phyloP scores from a whole-genome alignment of 176 grass and related monocot species.

The Oryza punctata region DNA sequence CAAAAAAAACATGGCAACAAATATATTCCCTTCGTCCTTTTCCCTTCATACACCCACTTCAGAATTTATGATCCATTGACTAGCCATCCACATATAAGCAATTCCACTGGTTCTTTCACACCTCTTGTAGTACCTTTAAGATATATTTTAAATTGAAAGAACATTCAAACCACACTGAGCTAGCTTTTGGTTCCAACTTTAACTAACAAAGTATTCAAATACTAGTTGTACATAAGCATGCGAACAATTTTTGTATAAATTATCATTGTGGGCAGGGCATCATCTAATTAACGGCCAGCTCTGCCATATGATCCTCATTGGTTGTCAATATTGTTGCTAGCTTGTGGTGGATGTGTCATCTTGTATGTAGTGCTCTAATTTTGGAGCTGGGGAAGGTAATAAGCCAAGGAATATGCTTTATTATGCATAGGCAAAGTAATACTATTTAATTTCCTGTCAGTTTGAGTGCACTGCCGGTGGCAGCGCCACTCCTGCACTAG shows the following conservation, averaged over 20 bases:
- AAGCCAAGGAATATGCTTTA: background rate
- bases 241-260: background rate
- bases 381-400: background rate
- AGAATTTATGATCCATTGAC: slow-evolving; percentile 27
- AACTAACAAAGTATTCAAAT: background rate
- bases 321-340: background rate
- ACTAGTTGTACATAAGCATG: background rate
- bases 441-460: background rate
- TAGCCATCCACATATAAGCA: slow-evolving; percentile 13
- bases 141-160: background rate
- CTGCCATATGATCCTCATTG: background rate
- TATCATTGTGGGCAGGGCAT: background rate
- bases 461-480: background rate
- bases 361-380: background rate
- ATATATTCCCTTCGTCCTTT: background rate
- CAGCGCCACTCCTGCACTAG: background rate
- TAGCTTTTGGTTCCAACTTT: background rate
- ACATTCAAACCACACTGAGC: background rate
- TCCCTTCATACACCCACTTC: background rate
- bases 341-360: background rate
- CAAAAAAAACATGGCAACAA: background rate
- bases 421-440: background rate
- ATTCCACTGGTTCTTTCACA: background rate
- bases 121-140: background rate
- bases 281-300: background rate